Evolutionary conservation across 1,284 basidiomycete species (phyloP), one percentile per base, ranked within the genome.

Genomic region (Trichosporon sp.): DNA sequence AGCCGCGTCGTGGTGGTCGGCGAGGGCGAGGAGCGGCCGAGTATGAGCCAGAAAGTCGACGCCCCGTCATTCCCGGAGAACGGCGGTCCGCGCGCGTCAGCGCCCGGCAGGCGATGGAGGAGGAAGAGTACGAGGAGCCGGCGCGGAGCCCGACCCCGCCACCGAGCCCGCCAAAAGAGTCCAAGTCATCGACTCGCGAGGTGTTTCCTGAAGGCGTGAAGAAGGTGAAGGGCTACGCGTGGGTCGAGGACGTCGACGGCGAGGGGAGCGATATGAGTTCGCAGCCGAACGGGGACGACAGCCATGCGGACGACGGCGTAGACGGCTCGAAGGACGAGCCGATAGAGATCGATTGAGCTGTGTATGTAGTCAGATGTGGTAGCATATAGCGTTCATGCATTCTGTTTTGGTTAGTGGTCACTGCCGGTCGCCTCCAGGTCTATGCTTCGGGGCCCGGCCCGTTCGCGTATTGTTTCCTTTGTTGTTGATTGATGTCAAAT

Each of bases 1-100:
- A 73, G 31, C 51, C 66, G 47, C 69, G 64, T 8, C 68, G 71
- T 42, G 44, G 69, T 15, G 47, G 64, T 9, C 62, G 70, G 18
- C 18, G 70, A 18, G 65, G 63, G 11, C 65, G 53, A 9, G 34
- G 65, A 3, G 65, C 51, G 2, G 25, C 27, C 3, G 62, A 31
- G 12, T 68, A 38, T 35, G 70, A 71, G 32, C 75, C 74, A 18
- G 68, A 72, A 1, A 66, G 60, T 9, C 47, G 42, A 8, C 64
- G 68, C 44, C 75, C 74, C 0, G 66, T 75, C 27, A 80, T 81
- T 23, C 80, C 79, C 0, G 79, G 80, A 11, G 80, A 81, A 68
- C 70, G 79, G 23, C 68, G 75, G 25, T 79, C 77, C 1, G 76
- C 76, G 1, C 72, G 80, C 25, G 62, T 74, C 13, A 65, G 64